Percentiles rank a stretch among this genome's conserved stretches.
These are phyloP conservation scores for Ganoderma boninense DNA, from an alignment of 1,284 basidiomycete species.

Conservation along the genomic window DNA sequence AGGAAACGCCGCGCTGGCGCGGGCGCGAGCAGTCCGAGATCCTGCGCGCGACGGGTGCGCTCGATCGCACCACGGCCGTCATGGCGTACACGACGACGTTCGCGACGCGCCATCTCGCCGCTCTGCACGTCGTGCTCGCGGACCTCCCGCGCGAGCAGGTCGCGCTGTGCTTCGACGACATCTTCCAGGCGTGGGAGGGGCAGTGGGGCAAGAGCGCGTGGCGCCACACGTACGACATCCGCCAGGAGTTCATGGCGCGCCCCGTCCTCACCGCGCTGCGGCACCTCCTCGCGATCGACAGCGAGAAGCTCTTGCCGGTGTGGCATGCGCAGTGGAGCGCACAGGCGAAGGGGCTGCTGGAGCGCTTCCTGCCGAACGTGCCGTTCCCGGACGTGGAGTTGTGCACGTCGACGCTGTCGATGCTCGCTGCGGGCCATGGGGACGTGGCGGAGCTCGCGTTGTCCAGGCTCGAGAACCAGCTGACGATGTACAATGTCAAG, in stretches of 20 bases:
- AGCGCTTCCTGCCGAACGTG: constrained; percentile 4
- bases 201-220: constrained; percentile 12
- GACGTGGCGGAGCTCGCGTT: constrained; percentile 3
- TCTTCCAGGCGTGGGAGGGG: constrained; percentile 6
- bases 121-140: not conserved
- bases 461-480: constrained; percentile 7
- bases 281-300: constrained; percentile 2
- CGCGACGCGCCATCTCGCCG: constrained; percentile 14
- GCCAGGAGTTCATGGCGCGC: constrained; percentile 6
- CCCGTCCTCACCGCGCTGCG: not conserved
- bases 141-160: constrained; percentile 6
- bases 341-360: not conserved
- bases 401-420: constrained; percentile 5
- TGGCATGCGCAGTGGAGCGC: not conserved
- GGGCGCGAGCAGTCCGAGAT: constrained; percentile 26
- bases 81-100: constrained; percentile 28
- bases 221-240: not conserved
- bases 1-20: constrained; percentile 18
- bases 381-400: not conserved
- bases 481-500: not conserved
- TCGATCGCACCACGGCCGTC: constrained; percentile 23
- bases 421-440: not conserved
- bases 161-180: constrained; percentile 6
- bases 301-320: not conserved
- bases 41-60: constrained; percentile 11